phyloP scores from a whole-genome alignment of 805 yeast genomes.

The Candida alai region DNA sequence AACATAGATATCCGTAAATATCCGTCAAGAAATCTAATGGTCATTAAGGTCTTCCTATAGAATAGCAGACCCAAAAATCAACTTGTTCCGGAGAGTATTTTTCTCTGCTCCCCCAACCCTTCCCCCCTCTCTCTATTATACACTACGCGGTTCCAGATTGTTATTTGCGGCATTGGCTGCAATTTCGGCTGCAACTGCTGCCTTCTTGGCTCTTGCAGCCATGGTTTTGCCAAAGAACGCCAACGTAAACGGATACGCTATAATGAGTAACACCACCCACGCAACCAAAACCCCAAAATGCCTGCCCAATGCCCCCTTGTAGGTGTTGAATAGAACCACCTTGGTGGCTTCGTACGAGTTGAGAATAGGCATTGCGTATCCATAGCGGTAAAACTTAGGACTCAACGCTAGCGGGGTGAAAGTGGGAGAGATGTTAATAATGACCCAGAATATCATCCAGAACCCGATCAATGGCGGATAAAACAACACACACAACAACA shows the following conservation, averaged over 20 bases:
- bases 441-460: constrained; percentile 71
- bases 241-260: constrained; percentile 42
- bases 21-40: too few species aligned
- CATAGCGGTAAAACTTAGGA: constrained; percentile 56
- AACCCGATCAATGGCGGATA: constrained; percentile 67
- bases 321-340: constrained; percentile 54
- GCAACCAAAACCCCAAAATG: constrained; percentile 55
- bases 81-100: too few species aligned
- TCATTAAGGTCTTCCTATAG: too few species aligned
- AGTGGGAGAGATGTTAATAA: constrained; percentile 64
- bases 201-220: constrained; percentile 25
- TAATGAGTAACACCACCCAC: constrained; percentile 55
- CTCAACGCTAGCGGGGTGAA: constrained; percentile 61
- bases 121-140: too few species aligned
- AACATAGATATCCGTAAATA: too few species aligned
- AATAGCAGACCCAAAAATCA: too few species aligned
- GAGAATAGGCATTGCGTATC: constrained; percentile 67
- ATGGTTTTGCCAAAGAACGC: constrained; percentile 35
- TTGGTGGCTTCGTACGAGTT: constrained; percentile 60
- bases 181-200: constrained; percentile 10
- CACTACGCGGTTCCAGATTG: too few species aligned
- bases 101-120: too few species aligned
- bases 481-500: constrained; percentile 45
- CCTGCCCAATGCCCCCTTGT: constrained; percentile 55
- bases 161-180: too few species aligned